These are phyloP conservation scores for Pythium aquatile DNA, from an alignment of 352 stramenopile genomes.

Conservation along the genomic window DNA sequence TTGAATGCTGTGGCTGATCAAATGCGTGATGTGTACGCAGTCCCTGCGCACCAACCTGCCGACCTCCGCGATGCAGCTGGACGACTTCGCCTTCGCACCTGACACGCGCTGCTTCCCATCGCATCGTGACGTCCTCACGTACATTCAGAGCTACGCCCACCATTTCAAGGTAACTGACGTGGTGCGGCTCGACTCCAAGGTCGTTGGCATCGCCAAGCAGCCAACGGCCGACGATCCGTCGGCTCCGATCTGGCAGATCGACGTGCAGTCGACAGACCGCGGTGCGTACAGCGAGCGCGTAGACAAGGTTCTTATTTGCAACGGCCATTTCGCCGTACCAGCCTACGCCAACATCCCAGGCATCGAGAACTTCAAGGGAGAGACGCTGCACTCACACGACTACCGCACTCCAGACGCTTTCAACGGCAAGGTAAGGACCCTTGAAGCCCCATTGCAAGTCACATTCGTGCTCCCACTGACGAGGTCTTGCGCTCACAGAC, in stretches of 20 bases:
- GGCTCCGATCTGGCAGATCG: conserved; percentile 35
- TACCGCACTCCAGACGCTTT: conserved; percentile 28
- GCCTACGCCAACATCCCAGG: conserved; percentile 47
- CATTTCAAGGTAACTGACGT: conserved; percentile 41
- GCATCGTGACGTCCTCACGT: conserved; percentile 59
- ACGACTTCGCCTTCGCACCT: conserved; percentile 63
- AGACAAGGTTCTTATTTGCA: conserved; percentile 77
- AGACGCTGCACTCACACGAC: conserved; percentile 33
- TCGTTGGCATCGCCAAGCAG: conserved; percentile 50
- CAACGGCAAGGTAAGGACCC: conserved; percentile 24
- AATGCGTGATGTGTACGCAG: conserved; percentile 22
- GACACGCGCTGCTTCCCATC: conserved; percentile 54
- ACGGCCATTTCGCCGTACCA: conserved; percentile 72
- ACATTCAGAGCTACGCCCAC: conserved; percentile 65
- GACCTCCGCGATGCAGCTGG: conserved; percentile 77
- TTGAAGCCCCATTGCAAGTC: neutral
- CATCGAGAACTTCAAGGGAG: conserved; percentile 43
- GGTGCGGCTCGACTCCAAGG: conserved; percentile 48
- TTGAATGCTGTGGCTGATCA: neutral
- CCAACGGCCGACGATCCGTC: neutral
- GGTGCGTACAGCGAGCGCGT: conserved; percentile 60
- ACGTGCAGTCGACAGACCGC: conserved; percentile 34
- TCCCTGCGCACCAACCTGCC: conserved; percentile 81
- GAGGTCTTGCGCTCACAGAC: conserved; percentile 28
- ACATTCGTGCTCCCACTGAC: neutral